Percentiles rank a stretch among this genome's conserved stretches.
These are phyloP conservation scores for Arthroderma uncinatum DNA, from an alignment of 2,329 filamentous ascomycete genomes.

Conservation along the genomic window DNA sequence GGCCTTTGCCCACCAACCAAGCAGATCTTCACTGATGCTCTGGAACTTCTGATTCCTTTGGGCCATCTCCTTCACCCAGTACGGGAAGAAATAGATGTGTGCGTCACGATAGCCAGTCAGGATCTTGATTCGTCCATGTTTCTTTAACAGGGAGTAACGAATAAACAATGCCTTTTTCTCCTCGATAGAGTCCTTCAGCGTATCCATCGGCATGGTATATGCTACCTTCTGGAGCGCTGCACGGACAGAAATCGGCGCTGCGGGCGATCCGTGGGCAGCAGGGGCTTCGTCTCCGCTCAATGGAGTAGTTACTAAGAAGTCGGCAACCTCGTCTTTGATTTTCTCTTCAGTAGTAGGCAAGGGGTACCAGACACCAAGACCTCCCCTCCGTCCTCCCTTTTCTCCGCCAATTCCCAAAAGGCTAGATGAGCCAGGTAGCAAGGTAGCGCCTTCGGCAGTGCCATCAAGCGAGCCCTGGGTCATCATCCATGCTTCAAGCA, in stretches of 20 bases:
- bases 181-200: conserved; percentile 70
- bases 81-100: conserved; percentile 88
- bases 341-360: conserved; percentile 57
- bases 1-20: conserved; percentile 93
- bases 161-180: conserved; percentile 56
- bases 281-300: conserved; percentile 44
- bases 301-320: conserved; percentile 73
- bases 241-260: conserved; percentile 50
- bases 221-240: conserved; percentile 64
- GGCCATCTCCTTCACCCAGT: conserved; percentile 80
- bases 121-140: conserved; percentile 66
- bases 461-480: conserved; percentile 58
- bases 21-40: conserved; percentile 78
- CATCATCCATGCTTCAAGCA: conserved; percentile 88
- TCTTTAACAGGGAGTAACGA: conserved; percentile 62
- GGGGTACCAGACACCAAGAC: conserved; percentile 82
- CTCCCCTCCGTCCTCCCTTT: conserved; percentile 56
- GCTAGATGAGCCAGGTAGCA: conserved; percentile 26
- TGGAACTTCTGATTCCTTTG: conserved; percentile 69
- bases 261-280: conserved; percentile 39
- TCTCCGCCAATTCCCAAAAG: conserved; percentile 44
- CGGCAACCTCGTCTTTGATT: conserved; percentile 82
- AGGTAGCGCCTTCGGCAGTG: conserved; percentile 43
- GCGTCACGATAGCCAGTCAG: conserved; percentile 77
- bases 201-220: conserved; percentile 80